phyloP scores from a whole-genome alignment of 23 red algal genomes.

The Gracilaria caudata region DNA sequence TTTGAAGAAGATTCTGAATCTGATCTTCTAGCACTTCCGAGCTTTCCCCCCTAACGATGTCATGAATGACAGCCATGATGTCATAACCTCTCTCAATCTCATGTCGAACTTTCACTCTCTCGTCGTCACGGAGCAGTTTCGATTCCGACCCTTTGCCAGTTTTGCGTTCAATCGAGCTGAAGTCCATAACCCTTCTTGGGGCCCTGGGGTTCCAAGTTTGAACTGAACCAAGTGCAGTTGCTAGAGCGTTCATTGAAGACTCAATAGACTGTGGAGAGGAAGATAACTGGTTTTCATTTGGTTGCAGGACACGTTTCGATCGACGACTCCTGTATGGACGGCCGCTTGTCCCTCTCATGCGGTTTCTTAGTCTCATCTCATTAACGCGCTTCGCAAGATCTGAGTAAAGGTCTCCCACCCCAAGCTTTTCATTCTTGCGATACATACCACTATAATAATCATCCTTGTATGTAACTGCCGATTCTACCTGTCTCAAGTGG shows the following conservation, averaged over 20 bases:
- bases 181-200: slow-evolving; percentile 67
- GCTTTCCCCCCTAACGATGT: slow-evolving; percentile 60
- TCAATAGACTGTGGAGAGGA: slow-evolving; percentile 20
- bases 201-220: slow-evolving; percentile 73
- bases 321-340: slow-evolving; percentile 21
- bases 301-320: slow-evolving; percentile 18
- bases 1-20: slow-evolving; percentile 28
- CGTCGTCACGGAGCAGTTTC: slow-evolving; percentile 45
- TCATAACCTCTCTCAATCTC: slow-evolving; percentile 72
- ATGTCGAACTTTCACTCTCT: slow-evolving; percentile 58
- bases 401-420: slow-evolving; percentile 33
- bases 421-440: slow-evolving; percentile 29
- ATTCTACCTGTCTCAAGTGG: slow-evolving; percentile 64
- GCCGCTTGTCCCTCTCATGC: slow-evolving; percentile 19
- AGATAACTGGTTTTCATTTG: slow-evolving; percentile 7
- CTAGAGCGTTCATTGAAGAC: slow-evolving; percentile 29
- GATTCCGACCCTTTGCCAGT: slow-evolving; percentile 2
- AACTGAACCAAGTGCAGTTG: slow-evolving; percentile 63
- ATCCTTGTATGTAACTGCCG: slow-evolving; percentile 67
- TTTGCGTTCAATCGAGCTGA: slow-evolving; percentile 43
- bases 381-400: slow-evolving; percentile 40
- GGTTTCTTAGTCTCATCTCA: slow-evolving; percentile 30
- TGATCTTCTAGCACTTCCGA: slow-evolving; percentile 30
- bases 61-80: slow-evolving; percentile 58
- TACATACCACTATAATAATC: slow-evolving; percentile 61